phyloP scores from a whole-genome alignment of 345 rosid genomes.

The Luvunga scandens region DNA sequence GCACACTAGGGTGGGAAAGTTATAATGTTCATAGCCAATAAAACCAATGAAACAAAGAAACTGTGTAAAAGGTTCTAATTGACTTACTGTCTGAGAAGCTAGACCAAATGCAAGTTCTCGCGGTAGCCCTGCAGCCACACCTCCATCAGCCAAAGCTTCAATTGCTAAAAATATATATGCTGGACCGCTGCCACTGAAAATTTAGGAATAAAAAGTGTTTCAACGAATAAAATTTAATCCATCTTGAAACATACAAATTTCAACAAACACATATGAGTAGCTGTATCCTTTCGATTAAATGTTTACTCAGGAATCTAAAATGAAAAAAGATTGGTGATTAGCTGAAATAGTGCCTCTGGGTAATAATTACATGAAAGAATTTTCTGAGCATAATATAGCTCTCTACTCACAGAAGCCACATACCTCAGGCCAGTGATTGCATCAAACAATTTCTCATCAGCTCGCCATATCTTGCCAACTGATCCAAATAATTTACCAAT shows the following conservation, averaged over 20 bases:
- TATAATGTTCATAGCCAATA: no score
- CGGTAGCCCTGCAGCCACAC: slow-evolving; percentile 93
- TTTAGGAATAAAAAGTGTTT: slow-evolving; percentile 11
- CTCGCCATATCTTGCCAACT: slow-evolving; percentile 81
- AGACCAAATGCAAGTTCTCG: slow-evolving; percentile 82
- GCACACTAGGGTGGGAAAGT: no score
- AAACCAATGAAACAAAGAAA: no score
- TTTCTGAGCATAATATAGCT: background rate
- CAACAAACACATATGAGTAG: background rate
- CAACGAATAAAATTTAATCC: background rate
- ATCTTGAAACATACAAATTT: background rate
- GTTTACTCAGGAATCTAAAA: background rate
- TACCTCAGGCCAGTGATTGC: slow-evolving; percentile 95
- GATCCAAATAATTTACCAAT: slow-evolving; percentile 72
- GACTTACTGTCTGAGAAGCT: slow-evolving; percentile 86
- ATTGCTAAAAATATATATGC: slow-evolving; percentile 83
- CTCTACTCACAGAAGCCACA: background rate
- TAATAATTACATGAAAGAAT: background rate
- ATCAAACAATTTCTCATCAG: slow-evolving; percentile 85
- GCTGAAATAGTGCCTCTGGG: background rate
- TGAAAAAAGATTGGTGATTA: background rate
- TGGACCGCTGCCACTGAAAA: slow-evolving; percentile 88
- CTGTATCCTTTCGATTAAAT: background rate
- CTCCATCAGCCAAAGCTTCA: slow-evolving; percentile 97
- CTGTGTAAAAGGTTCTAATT: background rate